Evolutionary conservation across 106 monocot species (phyloP).

Genomic region (Narthecium ossifragum): DNA sequence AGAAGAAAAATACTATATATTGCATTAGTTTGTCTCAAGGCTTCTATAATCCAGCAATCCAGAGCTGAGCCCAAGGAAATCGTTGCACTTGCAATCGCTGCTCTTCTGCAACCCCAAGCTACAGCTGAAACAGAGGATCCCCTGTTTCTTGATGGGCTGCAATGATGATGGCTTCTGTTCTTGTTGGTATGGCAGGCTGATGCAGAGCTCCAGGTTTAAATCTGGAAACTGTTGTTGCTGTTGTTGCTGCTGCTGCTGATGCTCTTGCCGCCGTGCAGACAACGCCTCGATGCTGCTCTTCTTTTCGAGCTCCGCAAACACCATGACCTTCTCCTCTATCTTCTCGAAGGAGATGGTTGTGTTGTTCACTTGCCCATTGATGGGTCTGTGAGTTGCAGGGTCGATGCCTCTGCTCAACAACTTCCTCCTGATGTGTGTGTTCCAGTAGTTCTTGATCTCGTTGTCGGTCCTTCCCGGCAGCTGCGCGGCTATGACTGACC

Average conservation of each 20-base stretch:
- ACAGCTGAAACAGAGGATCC: slow-evolving; percentile 34
- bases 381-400: slow-evolving; percentile 47
- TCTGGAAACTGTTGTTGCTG: slow-evolving; percentile 27
- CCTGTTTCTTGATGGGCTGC: slow-evolving; percentile 24
- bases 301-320: background rate
- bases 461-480: slow-evolving; percentile 63
- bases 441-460: slow-evolving; percentile 78
- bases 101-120: slow-evolving; percentile 26
- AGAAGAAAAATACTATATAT: background rate
- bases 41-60: slow-evolving; percentile 41
- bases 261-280: background rate
- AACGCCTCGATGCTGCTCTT: background rate
- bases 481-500: slow-evolving; percentile 60
- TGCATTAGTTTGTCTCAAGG: slow-evolving; percentile 25
- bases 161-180: slow-evolving; percentile 2
- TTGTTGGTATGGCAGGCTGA: slow-evolving; percentile 49
- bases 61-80: slow-evolving; percentile 20
- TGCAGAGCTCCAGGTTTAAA: slow-evolving; percentile 74
- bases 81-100: slow-evolving; percentile 35
- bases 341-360: slow-evolving; percentile 37
- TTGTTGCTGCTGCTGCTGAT: slow-evolving; percentile 3
- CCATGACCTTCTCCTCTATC: slow-evolving; percentile 8
- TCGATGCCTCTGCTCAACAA: slow-evolving; percentile 48
- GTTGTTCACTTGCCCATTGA: slow-evolving; percentile 21
- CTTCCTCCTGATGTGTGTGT: slow-evolving; percentile 64